A percentile compares a stretch with the other conserved stretches of the same genome.
phyloP scores from a whole-genome alignment of 345 rosid species.

The Aquilaria yunnanensis region DNA sequence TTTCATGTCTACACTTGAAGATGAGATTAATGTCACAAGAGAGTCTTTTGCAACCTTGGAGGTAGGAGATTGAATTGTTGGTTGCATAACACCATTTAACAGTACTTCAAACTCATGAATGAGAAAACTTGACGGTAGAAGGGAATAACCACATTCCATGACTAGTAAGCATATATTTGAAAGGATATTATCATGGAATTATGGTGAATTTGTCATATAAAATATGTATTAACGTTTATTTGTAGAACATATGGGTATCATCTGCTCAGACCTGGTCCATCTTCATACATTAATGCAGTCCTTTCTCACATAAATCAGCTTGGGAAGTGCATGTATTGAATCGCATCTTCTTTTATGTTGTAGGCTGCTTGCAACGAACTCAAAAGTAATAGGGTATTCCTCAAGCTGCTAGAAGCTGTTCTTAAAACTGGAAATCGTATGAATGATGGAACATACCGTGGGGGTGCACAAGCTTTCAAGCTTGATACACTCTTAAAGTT shows the following conservation, averaged over 20 bases:
- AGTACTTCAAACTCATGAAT: too few species aligned
- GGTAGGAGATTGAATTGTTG: slow-evolving; percentile 24
- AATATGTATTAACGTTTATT: too few species aligned
- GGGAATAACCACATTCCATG: too few species aligned
- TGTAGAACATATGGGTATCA: too few species aligned
- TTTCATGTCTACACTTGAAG: slow-evolving; percentile 52
- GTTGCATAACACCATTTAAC: slow-evolving; percentile 2
- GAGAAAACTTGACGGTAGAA: too few species aligned
- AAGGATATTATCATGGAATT: too few species aligned
- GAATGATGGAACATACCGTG: slow-evolving; percentile 65
- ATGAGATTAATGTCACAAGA: slow-evolving; percentile 34
- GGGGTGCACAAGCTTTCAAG: slow-evolving; percentile 64
- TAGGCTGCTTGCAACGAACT: slow-evolving; percentile 64
- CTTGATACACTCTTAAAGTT: slow-evolving; percentile 65
- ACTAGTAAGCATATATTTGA: too few species aligned
- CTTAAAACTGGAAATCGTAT: slow-evolving; percentile 75
- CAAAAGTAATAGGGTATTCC: slow-evolving; percentile 45
- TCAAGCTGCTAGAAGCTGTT: slow-evolving; percentile 68
- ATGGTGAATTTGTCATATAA: too few species aligned
- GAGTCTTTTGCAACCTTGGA: slow-evolving; percentile 47
- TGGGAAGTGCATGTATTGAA: too few species aligned
- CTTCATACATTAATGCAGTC: too few species aligned
- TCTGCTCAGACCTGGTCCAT: too few species aligned
- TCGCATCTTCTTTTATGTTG: background rate
- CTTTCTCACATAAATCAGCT: too few species aligned